phyloP scores from a whole-genome alignment of 441 rosid genomes.

The Heliophila coronopifolia region DNA sequence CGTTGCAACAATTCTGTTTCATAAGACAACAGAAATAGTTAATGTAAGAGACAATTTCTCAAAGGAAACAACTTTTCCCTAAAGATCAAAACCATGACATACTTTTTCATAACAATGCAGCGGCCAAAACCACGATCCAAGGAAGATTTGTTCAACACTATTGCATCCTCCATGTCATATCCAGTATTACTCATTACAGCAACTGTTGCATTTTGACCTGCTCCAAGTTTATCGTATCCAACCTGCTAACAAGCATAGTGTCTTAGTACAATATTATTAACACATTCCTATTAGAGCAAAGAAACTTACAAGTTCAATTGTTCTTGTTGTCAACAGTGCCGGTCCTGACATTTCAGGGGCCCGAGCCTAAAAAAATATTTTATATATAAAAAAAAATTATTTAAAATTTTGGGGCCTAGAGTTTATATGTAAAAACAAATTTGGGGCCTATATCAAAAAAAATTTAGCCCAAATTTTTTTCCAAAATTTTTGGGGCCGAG shows the following conservation, averaged over 20 bases:
- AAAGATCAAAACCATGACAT: slow-evolving; percentile 12
- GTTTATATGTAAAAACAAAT: too few species aligned
- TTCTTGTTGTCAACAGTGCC: slow-evolving; percentile 82
- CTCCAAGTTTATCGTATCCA: slow-evolving; percentile 97
- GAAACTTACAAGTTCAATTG: slow-evolving; percentile 75
- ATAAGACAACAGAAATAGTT: slow-evolving; percentile 22
- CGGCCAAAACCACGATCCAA: slow-evolving; percentile 98
- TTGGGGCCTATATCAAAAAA: too few species aligned
- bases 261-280: slow-evolving; percentile 9
- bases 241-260: slow-evolving; percentile 49
- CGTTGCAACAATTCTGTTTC: slow-evolving; percentile 46
- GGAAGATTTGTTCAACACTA: slow-evolving; percentile 95
- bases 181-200: slow-evolving; percentile 97
- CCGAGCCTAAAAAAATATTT: too few species aligned
- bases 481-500: too few species aligned
- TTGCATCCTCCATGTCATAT: slow-evolving; percentile 97
- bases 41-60: neutral
- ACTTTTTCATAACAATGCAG: slow-evolving; percentile 93
- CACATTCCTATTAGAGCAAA: neutral
- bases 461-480: too few species aligned
- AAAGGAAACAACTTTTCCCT: neutral
- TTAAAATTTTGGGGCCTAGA: too few species aligned
- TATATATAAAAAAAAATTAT: too few species aligned
- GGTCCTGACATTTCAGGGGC: too few species aligned
- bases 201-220: slow-evolving; percentile 99